Conservation (phyloP, 1,284 basidiomycete genomes). For the Cryptococcus sp. region DNA sequence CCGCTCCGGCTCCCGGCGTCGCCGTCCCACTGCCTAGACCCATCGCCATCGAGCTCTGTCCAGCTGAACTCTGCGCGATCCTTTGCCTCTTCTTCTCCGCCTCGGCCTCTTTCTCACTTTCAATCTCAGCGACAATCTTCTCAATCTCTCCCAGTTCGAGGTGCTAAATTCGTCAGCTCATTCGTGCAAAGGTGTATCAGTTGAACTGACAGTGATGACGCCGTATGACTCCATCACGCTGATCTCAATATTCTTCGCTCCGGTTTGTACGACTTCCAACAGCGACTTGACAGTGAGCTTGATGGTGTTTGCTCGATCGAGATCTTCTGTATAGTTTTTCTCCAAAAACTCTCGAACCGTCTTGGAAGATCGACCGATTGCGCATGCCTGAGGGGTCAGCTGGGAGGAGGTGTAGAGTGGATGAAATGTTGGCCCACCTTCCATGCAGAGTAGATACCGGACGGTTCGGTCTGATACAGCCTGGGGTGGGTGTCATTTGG, state of each 20-base stretch:
- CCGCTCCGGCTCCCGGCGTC: conserved; percentile 7
- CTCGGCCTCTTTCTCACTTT: conserved; percentile 94
- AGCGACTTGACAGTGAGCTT: conserved; percentile 94
- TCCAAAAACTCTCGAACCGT: conserved; percentile 98
- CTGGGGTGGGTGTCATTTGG: conserved; percentile 82
- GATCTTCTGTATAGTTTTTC: conserved; percentile 93
- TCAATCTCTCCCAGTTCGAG: conserved; percentile 82
- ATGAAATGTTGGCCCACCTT: conserved; percentile 69
- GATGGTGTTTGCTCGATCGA: conserved; percentile 81
- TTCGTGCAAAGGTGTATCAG: background rate
- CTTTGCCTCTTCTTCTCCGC: conserved; percentile 76
- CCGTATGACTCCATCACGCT: conserved; percentile 93
- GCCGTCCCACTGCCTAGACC: conserved; percentile 4
- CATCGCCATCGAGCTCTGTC: conserved; percentile 44
- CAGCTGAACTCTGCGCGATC: conserved; percentile 59
- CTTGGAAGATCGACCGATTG: conserved; percentile 95
- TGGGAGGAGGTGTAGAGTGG: conserved; percentile 2
- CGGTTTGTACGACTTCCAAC: conserved; percentile 97
- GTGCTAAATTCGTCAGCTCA: conserved; percentile 54
- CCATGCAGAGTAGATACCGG: conserved; percentile 97
- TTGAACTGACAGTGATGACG: conserved; percentile 68
- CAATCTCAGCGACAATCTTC: conserved; percentile 81
- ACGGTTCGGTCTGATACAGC: conserved; percentile 95
- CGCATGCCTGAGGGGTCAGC: conserved; percentile 65
- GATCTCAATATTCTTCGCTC: conserved; percentile 98